Percentiles rank a stretch among this genome's conserved stretches.
phyloP scores from a whole-genome alignment of 2,329 filamentous ascomycete species.

The Myriangium duriaei region DNA sequence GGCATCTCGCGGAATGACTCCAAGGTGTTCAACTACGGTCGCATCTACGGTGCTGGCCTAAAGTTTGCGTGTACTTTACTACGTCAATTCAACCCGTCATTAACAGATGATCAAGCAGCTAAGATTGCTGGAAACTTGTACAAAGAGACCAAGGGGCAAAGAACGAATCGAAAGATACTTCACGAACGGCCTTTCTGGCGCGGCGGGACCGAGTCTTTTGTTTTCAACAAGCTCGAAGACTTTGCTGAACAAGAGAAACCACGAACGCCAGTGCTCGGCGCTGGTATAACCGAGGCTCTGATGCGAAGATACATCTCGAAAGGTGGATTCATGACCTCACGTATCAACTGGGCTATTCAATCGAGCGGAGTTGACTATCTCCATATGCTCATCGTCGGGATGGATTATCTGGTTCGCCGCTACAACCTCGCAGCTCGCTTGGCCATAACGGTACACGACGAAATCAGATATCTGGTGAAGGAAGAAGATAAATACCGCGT shows the following conservation, averaged over 20 bases:
- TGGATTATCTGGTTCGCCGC: constrained; percentile 82
- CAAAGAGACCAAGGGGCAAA: constrained; percentile 76
- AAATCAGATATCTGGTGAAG: constrained; percentile 86
- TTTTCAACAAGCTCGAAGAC: constrained; percentile 96
- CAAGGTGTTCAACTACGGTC: constrained; percentile 97
- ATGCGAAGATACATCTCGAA: constrained; percentile 80
- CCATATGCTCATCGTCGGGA: constrained; percentile 79
- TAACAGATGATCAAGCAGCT: constrained; percentile 68
- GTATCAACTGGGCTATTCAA: constrained; percentile 99
- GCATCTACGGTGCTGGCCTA: constrained; percentile 94
- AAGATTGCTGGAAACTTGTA: constrained; percentile 72
- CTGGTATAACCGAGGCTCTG: constrained; percentile 89
- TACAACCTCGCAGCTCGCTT: constrained; percentile 79
- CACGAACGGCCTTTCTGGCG: constrained; percentile 78
- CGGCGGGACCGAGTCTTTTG: constrained; percentile 90
- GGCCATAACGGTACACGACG: constrained; percentile 90
- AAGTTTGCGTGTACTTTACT: constrained; percentile 86
- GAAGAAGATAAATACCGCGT: constrained; percentile 76
- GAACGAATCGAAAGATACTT: constrained; percentile 62
- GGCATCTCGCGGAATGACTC: constrained; percentile 91
- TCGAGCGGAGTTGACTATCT: constrained; percentile 95
- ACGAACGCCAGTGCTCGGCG: constrained; percentile 80
- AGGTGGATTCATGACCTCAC: constrained; percentile 84
- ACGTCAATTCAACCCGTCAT: constrained; percentile 78
- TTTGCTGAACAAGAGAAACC: constrained; percentile 92